phyloP scores from a whole-genome alignment of 768 basidiomycete species.

The Glaciozyma antarctica region DNA sequence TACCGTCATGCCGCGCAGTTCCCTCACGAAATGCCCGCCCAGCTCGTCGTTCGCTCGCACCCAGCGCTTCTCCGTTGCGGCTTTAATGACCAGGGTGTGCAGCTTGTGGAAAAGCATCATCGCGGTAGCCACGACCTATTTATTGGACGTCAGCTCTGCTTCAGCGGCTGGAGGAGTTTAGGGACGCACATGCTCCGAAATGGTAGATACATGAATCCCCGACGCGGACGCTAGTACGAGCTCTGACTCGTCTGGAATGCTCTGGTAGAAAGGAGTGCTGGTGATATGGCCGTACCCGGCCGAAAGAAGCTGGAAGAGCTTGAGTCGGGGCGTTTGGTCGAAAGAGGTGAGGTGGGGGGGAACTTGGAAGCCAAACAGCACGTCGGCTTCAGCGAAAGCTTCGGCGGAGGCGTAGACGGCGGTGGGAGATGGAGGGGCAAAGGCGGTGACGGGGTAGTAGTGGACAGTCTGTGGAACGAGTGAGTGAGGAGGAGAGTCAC shows the following conservation, averaged over 20 bases:
- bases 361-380: not conserved
- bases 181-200: not conserved
- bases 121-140: conserved; percentile 8
- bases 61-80: not conserved
- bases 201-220: not conserved
- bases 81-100: not conserved
- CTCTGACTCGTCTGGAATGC: not conserved
- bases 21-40: not conserved
- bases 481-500: too few species aligned
- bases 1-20: not conserved
- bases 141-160: not conserved
- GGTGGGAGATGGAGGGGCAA: not conserved
- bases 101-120: not conserved
- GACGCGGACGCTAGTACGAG: too few species aligned
- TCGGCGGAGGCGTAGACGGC: not conserved
- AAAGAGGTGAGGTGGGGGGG: not conserved
- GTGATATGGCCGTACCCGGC: too few species aligned
- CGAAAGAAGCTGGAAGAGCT: not conserved
- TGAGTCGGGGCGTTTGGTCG: not conserved
- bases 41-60: not conserved
- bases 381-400: not conserved
- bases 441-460: not conserved
- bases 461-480: not conserved
- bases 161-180: not conserved
- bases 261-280: not conserved